Evolutionary conservation across 73 alveolate species (phyloP), one percentile per base, ranked within the genome.

Genomic region (Paraurostyla sp.): DNA sequence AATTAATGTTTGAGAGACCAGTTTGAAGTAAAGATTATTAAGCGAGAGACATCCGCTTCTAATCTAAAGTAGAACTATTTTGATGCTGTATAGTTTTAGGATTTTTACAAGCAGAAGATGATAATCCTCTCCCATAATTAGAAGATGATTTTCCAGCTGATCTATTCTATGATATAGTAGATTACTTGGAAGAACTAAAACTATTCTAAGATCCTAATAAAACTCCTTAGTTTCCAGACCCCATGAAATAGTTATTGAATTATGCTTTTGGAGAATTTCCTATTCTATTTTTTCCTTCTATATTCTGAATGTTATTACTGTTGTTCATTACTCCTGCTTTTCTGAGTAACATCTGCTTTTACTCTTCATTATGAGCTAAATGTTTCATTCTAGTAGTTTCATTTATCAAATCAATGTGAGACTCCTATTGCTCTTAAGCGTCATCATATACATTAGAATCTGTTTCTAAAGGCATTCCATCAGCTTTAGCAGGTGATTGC

Each of bases 381-480:
- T 78, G 89, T 60, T 78, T 78, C 89, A 78, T 78, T 36, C 78
- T 49, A 40, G 89, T 78, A 2, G 89, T 78, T 38, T 78, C 89
- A 54, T 78, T 78, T 52, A 78, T 78, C 29, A 78, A 52, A 52
- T 78, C 89, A 18, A 78, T 78, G 60, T 78, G 89, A 40, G 89
- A 78, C 32, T 78, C 89, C 40, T 78, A 27, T 35, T 78, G 36
- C 49, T 81, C 91, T 25, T 52, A 20, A 23, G n/a, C 54, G 58
- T 81, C 91, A 27, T 81, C 91, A 56, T 81, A 49, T 15, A 81
- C 82, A 38, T 81, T 81, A 20, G 91, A 56, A 22, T 81, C 91
- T 38, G 91, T 81, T 59, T 81, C 91, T 30, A 81, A 18, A 9
- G 91, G 91, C 83, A 81, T 57, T 13, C 83, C 91, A 41, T 81